Evolutionary conservation across 495 filamentous ascomycete species (phyloP).

Genomic region (Schizothecium vesticola): DNA sequence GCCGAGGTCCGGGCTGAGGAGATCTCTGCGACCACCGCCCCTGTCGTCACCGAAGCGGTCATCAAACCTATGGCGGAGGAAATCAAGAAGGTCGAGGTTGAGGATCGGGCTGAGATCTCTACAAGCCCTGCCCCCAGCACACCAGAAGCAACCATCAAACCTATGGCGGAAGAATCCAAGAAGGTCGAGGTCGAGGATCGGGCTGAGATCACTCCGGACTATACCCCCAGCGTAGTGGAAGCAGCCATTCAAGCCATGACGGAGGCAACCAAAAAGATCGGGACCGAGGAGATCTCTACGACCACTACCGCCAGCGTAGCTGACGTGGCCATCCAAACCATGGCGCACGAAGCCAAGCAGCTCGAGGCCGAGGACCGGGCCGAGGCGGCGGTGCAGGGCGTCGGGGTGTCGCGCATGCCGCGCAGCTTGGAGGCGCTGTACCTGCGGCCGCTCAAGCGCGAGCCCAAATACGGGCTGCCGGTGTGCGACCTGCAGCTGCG

Average conservation of each 20-base stretch:
- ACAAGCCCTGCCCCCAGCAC: too few relatives aligned
- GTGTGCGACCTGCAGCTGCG: conserved; percentile 88
- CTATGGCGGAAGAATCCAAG: not conserved
- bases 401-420: conserved; percentile 19
- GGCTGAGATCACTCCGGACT: too few relatives aligned
- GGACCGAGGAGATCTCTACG: not conserved
- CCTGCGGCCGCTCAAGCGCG: conserved; percentile 73
- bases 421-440: conserved; percentile 65
- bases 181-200: not conserved
- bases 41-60: not conserved
- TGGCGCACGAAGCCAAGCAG: not conserved
- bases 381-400: not conserved
- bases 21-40: not conserved
- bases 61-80: not conserved
- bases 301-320: not conserved
- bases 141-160: not conserved
- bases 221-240: not conserved
- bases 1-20: not conserved
- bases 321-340: not conserved
- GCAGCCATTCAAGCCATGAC: not conserved
- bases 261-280: not conserved
- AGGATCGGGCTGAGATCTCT: not conserved
- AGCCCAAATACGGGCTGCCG: conserved; percentile 67
- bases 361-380: not conserved
- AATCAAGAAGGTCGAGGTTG: not conserved